phyloP scores from a whole-genome alignment of 1,284 basidiomycete species.

The Schizopora paradoxa region DNA sequence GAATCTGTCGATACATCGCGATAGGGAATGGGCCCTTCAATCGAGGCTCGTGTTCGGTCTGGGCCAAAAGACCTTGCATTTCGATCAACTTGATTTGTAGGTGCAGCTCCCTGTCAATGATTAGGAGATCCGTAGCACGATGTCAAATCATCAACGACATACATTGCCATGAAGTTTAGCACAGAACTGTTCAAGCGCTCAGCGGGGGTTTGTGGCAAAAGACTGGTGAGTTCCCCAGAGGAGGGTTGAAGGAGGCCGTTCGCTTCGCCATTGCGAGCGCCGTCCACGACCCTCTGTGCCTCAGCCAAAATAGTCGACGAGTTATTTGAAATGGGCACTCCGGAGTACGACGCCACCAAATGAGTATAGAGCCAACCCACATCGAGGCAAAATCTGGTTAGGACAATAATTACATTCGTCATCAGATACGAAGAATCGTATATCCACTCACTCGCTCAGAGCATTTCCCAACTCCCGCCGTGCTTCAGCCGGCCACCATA shows the following conservation, averaged over 20 bases:
- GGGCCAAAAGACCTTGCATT: constrained; percentile 74
- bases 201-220: constrained; percentile 34
- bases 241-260: constrained; percentile 9
- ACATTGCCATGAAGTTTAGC: constrained; percentile 89
- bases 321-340: constrained; percentile 7
- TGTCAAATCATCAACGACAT: constrained; percentile 4
- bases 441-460: constrained; percentile 71
- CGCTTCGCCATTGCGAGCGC: constrained; percentile 13
- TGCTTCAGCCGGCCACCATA: constrained; percentile 95
- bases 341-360: constrained; percentile 70
- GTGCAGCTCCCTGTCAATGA: constrained; percentile 76
- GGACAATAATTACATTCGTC: not conserved
- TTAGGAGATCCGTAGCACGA: constrained; percentile 9
- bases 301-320: constrained; percentile 19
- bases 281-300: constrained; percentile 27
- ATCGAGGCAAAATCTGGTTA: constrained; percentile 68
- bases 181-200: constrained; percentile 58
- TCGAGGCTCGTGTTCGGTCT: constrained; percentile 90
- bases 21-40: constrained; percentile 91
- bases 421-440: constrained; percentile 1
- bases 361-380: constrained; percentile 82
- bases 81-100: constrained; percentile 87
- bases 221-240: constrained; percentile 32
- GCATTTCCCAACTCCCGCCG: constrained; percentile 80
- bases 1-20: constrained; percentile 74